Conservation (phyloP, 352 stramenopile species). For the Phytopythium chamaehyphon region DNA sequence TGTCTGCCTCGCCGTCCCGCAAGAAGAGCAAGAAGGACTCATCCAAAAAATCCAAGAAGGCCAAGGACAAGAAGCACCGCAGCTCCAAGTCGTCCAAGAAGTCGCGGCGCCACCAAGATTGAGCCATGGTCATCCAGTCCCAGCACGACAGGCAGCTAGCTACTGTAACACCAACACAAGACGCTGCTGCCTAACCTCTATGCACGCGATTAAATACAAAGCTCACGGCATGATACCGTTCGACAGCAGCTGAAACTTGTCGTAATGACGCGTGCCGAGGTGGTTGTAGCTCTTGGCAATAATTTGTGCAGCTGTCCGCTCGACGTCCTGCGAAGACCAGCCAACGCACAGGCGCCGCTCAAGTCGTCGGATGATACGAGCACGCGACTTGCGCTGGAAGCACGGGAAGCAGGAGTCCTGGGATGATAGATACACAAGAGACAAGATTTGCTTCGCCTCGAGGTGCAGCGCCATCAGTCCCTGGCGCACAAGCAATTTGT, state of each 20-base stretch:
- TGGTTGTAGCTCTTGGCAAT: constrained; percentile 76
- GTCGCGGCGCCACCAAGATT: constrained; percentile 11
- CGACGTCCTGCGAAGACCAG: constrained; percentile 44
- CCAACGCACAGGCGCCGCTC: constrained; percentile 58
- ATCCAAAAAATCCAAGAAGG: constrained; percentile 42
- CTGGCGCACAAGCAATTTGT: constrained; percentile 90
- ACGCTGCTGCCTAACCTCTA: not conserved
- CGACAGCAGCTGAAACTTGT: constrained; percentile 84
- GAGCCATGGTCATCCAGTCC: not conserved
- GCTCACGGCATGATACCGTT: constrained; percentile 69
- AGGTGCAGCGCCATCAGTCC: constrained; percentile 93
- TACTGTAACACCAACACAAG: too few species aligned
- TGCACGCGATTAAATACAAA: constrained; percentile 9
- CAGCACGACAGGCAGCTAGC: too few species aligned
- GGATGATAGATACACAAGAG: constrained; percentile 88
- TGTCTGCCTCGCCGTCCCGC: constrained; percentile 10
- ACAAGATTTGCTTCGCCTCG: constrained; percentile 91
- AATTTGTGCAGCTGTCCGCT: constrained; percentile 50
- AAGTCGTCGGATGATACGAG: constrained; percentile 40
- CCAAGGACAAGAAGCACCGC: constrained; percentile 35
- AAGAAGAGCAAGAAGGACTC: constrained; percentile 31
- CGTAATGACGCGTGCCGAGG: constrained; percentile 79
- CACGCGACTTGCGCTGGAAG: constrained; percentile 60
- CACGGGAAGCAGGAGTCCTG: constrained; percentile 93
- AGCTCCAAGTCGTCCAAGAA: constrained; percentile 25